Percentiles rank a stretch among this genome's conserved stretches.
phyloP scores from a whole-genome alignment of 306 rosid genomes.

The Inga leiocalycina region DNA sequence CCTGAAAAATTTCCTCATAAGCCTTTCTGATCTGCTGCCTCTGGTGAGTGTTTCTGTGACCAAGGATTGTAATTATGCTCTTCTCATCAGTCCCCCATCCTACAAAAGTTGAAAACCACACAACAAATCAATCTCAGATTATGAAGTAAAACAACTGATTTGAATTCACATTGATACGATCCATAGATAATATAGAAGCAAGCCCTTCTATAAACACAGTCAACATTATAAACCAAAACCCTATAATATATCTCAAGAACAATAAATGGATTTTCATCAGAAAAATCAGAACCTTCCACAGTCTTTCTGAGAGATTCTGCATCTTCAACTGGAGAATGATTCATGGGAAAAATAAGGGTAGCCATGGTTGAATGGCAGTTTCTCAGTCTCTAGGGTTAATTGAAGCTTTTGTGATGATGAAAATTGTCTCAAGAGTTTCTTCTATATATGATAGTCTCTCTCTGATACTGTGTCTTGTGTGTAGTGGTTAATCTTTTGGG shows the following conservation, averaged over 20 bases:
- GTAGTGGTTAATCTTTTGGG: background rate
- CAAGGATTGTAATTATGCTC: slow-evolving; percentile 59
- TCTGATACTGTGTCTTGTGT: background rate
- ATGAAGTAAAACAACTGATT: background rate
- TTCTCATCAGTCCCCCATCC: slow-evolving; percentile 95
- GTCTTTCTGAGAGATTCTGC: slow-evolving; percentile 14
- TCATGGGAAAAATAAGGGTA: slow-evolving; percentile 17
- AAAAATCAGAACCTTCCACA: slow-evolving; percentile 10
- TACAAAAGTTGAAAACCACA: slow-evolving; percentile 16
- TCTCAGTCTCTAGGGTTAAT: background rate
- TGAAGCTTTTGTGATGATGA: background rate
- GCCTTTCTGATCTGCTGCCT: slow-evolving; percentile 75
- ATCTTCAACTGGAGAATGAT: slow-evolving; percentile 8
- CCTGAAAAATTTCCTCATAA: slow-evolving; percentile 62
- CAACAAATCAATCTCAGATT: slow-evolving; percentile 1
- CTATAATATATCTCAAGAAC: background rate
- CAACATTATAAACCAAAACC: background rate
- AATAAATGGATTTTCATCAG: background rate
- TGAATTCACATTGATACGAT: background rate
- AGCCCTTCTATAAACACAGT: background rate
- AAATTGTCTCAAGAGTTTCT: background rate
- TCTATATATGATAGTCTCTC: background rate
- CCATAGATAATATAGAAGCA: background rate
- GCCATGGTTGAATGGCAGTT: background rate
- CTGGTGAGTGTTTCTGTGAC: slow-evolving; percentile 68